Percentiles rank a stretch among this genome's conserved stretches.
phyloP scores from a whole-genome alignment of 2,329 filamentous ascomycete genomes.

The Sclerotinia sclerotiorum region DNA sequence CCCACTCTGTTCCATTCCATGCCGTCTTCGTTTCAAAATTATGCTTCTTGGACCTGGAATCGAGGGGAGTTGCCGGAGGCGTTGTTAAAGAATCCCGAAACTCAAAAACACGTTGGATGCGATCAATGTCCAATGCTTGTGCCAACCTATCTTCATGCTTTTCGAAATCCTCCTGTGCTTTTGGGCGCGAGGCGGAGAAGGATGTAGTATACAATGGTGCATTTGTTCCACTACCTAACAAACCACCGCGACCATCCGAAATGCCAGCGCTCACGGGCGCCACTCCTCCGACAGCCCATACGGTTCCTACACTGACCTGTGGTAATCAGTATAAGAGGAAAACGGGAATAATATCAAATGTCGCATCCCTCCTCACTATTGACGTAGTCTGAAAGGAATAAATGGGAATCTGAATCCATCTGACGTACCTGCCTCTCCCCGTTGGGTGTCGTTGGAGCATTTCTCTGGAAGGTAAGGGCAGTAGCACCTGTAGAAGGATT shows the following conservation, averaged over 20 bases:
- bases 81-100: slow-evolving; percentile 43
- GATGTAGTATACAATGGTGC: slow-evolving; percentile 63
- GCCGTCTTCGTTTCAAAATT: slow-evolving; percentile 38
- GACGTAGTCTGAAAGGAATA: background rate
- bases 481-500: slow-evolving; percentile 34
- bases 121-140: slow-evolving; percentile 77
- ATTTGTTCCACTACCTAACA: slow-evolving; percentile 69
- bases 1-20: slow-evolving; percentile 40
- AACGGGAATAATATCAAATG: background rate
- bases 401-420: background rate
- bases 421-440: slow-evolving; percentile 39
- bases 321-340: slow-evolving; percentile 24
- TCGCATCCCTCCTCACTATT: background rate
- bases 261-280: slow-evolving; percentile 57
- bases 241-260: slow-evolving; percentile 61
- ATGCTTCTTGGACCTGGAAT: slow-evolving; percentile 30
- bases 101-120: slow-evolving; percentile 63
- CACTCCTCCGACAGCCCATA: slow-evolving; percentile 77
- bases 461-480: slow-evolving; percentile 38
- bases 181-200: slow-evolving; percentile 47
- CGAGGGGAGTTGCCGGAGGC: slow-evolving; percentile 34
- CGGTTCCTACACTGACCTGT: slow-evolving; percentile 64
- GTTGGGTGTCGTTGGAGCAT: slow-evolving; percentile 30
- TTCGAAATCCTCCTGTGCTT: slow-evolving; percentile 59
- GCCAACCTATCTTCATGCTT: slow-evolving; percentile 75